These are phyloP conservation scores for Syzygium aromaticum DNA, from an alignment of 345 rosid genomes.

Conservation along the genomic window DNA sequence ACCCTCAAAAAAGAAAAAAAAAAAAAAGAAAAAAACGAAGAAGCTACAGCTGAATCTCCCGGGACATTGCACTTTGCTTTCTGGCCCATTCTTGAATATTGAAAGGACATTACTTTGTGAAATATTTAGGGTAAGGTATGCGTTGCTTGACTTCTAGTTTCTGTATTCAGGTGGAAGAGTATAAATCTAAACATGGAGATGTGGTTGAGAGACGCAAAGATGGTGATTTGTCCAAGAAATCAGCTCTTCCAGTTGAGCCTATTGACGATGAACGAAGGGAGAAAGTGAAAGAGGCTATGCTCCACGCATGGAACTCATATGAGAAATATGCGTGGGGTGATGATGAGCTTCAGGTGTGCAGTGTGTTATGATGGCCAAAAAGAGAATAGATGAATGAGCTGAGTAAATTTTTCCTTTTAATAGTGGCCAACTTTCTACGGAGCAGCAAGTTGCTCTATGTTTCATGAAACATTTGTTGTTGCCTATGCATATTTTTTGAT, in stretches of 20 bases:
- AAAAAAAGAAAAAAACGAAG: too few relatives aligned
- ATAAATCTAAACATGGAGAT: slow-evolving; percentile 20
- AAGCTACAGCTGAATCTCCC: not conserved
- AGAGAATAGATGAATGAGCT: not conserved
- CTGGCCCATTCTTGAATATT: not conserved
- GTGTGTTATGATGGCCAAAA: not conserved
- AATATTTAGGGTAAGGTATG: not conserved
- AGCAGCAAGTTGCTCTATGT: not conserved
- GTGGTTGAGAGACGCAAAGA: slow-evolving; percentile 11
- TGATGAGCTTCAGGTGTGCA: slow-evolving; percentile 86
- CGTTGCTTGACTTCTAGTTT: not conserved
- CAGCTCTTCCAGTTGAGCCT: slow-evolving; percentile 45
- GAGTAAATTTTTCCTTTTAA: not conserved
- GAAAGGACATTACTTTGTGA: not conserved
- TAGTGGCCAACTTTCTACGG: not conserved
- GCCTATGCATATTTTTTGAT: not conserved
- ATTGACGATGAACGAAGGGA: slow-evolving; percentile 57
- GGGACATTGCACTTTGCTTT: not conserved
- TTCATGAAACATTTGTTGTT: not conserved
- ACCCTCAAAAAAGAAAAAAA: not conserved
- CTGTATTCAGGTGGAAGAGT: slow-evolving; percentile 45
- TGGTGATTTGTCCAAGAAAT: slow-evolving; percentile 1
- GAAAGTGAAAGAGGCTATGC: slow-evolving; percentile 94
- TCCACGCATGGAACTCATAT: slow-evolving; percentile 93
- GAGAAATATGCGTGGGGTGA: slow-evolving; percentile 98